A percentile compares a stretch with the other conserved stretches of the same genome.
Evolutionary conservation across 495 filamentous ascomycete genomes (phyloP).

Genomic region (Hapsidospora chrysogenum): DNA sequence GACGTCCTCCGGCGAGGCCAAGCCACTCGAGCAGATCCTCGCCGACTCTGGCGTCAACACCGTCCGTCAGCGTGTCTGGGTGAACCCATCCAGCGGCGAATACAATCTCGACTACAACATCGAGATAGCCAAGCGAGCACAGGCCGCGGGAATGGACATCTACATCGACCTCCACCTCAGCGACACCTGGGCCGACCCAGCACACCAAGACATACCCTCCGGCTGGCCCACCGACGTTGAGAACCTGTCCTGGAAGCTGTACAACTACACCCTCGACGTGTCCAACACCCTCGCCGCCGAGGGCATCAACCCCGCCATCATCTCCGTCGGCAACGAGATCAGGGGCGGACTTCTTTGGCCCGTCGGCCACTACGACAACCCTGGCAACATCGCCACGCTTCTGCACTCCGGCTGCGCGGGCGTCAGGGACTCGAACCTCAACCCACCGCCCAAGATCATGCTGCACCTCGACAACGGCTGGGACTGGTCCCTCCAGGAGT

Average conservation of each 20-base stretch:
- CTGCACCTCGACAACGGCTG: slow-evolving; percentile 58
- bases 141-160: slow-evolving; percentile 43
- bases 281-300: slow-evolving; percentile 40
- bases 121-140: slow-evolving; percentile 43
- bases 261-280: slow-evolving; percentile 47
- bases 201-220: slow-evolving; percentile 33
- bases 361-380: slow-evolving; percentile 33
- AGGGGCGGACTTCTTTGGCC: slow-evolving; percentile 47
- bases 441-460: slow-evolving; percentile 43
- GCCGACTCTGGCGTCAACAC: slow-evolving; percentile 49
- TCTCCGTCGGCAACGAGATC: slow-evolving; percentile 60
- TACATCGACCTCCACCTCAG: slow-evolving; percentile 58
- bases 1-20: slow-evolving; percentile 29
- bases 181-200: slow-evolving; percentile 43
- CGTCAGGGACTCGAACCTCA: slow-evolving; percentile 41
- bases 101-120: slow-evolving; percentile 59
- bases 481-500: slow-evolving; percentile 45
- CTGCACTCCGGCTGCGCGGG: slow-evolving; percentile 45
- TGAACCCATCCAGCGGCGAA: slow-evolving; percentile 45
- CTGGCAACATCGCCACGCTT: slow-evolving; percentile 39
- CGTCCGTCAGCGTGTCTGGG: slow-evolving; percentile 57
- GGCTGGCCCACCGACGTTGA: slow-evolving; percentile 44
- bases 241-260: slow-evolving; percentile 40
- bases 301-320: slow-evolving; percentile 36
- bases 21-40: slow-evolving; percentile 46